Evolutionary conservation across 2,329 filamentous ascomycete species (phyloP), one percentile per base, ranked within the genome.

Genomic region (Clonostachys rosea): DNA sequence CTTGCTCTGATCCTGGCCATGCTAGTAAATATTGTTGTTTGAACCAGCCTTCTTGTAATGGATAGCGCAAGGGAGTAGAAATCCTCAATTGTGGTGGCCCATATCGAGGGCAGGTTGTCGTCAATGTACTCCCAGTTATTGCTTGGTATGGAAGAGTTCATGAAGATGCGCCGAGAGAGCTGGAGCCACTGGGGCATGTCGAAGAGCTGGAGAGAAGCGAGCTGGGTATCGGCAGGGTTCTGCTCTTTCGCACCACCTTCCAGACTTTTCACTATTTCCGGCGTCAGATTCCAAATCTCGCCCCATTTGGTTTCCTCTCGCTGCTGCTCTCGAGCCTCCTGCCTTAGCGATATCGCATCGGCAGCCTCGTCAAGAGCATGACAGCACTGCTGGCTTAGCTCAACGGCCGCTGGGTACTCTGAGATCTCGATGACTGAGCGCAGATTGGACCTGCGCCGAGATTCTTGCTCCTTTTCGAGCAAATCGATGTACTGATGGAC

Each of bases 61-160:
- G 79, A 86, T 2, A 87, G 62, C 0, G 78, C 72, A 3, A 96
- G 64, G 9, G 79, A 78, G 57, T 91, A 76, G 41, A 96, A 85
- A 55, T 94, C 89, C 6, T 80, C 75, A n/a, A 95, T 75, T 0
- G 87, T 83, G 2, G 88, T 91, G 7, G 83, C 79, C 54, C 86
- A 83, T 18, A 96, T 79, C 0, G 86, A 81, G 0, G 91, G 91
- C 4, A 71, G 71, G 47, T 79, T 74, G n/a, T 77, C 74, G 17
- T 76, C 74, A 8, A 87, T 56, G 37, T 70, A 73, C 34, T 69
- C 71, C 89, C 88, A 95, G 59, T 89, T 91, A 47, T 80, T 75
- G 46, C 82, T 79, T 12, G 73, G 67, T 40, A 78, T 69, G 3
- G 70, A 62, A 12, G 76, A 75, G 50, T 91, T 92, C 89, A 95